Evolutionary conservation across 176 grass and related monocot genomes (phyloP).

Genomic region (Oryza meridionalis): DNA sequence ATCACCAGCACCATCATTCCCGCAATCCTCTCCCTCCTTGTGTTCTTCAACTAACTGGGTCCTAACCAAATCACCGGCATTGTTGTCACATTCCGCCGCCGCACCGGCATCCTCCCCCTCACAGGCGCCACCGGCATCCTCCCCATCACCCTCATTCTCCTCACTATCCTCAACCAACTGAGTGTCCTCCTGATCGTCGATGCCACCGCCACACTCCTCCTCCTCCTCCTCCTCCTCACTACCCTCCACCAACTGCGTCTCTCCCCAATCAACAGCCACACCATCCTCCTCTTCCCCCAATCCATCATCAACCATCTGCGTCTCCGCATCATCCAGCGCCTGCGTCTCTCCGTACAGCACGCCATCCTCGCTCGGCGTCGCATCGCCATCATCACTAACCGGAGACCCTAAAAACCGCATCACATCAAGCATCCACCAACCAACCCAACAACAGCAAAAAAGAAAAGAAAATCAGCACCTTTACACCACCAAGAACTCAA

Average conservation of each 20-base stretch:
- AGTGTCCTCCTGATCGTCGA: constrained; percentile 7
- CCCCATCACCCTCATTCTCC: background rate
- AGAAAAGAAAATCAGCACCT: constrained; percentile 10
- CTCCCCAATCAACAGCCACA: constrained; percentile 26
- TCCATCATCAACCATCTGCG: constrained; percentile 37
- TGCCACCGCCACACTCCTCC: background rate
- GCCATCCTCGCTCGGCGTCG: constrained; percentile 18
- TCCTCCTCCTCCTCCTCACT: background rate
- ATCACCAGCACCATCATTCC: background rate
- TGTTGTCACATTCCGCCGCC: background rate
- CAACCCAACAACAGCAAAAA: background rate
- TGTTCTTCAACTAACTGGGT: constrained; percentile 42
- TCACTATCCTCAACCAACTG: background rate
- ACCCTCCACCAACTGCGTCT: constrained; percentile 45
- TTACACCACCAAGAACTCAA: background rate
- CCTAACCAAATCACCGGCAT: background rate
- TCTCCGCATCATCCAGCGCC: constrained; percentile 14
- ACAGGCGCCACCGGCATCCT: background rate
- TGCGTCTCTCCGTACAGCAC: constrained; percentile 30
- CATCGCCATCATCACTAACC: constrained; percentile 3
- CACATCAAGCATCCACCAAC: background rate
- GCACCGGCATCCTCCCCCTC: background rate
- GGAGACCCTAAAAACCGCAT: constrained; percentile 34
- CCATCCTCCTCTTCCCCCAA: background rate
- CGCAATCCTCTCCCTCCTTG: constrained; percentile 1